Evolutionary conservation across 2,329 filamentous ascomycete genomes (phyloP).

Genomic region (Drechslerella stenobrocha): DNA sequence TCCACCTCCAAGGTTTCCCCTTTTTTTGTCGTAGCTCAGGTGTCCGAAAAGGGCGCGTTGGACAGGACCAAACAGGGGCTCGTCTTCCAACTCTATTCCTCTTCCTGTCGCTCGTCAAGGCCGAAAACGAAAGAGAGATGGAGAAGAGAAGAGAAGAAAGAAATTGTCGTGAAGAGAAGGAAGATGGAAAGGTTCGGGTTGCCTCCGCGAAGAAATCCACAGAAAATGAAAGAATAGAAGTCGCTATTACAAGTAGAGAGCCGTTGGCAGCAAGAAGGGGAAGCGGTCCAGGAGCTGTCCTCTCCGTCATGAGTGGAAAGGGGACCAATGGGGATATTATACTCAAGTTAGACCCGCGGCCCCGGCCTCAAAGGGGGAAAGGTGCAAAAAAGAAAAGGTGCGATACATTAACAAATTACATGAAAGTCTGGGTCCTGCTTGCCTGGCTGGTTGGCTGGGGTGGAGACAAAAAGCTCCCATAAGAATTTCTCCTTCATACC

Average conservation of each 20-base stretch:
- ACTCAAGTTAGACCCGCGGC: constrained; percentile 11
- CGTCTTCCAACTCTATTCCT: constrained; percentile 15
- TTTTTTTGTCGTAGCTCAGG: constrained; percentile 41
- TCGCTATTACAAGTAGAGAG: constrained; percentile 39
- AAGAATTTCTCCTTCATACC: constrained; percentile 26
- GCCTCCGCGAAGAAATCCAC: constrained; percentile 38
- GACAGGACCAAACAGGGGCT: constrained; percentile 35
- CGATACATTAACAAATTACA: constrained; percentile 3
- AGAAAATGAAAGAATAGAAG: constrained; percentile 48
- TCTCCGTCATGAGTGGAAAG: constrained; percentile 47
- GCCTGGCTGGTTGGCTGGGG: constrained; percentile 12
- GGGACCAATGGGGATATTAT: constrained; percentile 49
- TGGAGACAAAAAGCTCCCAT: constrained; percentile 15
- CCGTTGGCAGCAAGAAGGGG: constrained; percentile 50
- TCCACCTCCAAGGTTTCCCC: constrained; percentile 44
- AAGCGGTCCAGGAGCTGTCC: constrained; percentile 49
- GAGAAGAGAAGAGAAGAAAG: constrained; percentile 53
- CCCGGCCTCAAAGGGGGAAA: constrained; percentile 4
- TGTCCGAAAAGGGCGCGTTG: constrained; percentile 34
- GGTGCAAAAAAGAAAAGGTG: not conserved
- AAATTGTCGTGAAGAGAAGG: constrained; percentile 44
- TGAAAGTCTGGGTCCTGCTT: constrained; percentile 11
- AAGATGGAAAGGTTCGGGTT: constrained; percentile 7
- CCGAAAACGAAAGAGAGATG: constrained; percentile 50
- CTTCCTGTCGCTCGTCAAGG: constrained; percentile 20